Evolutionary conservation across 2,329 filamentous ascomycete species (phyloP).

Genomic region (Oidium heveae): DNA sequence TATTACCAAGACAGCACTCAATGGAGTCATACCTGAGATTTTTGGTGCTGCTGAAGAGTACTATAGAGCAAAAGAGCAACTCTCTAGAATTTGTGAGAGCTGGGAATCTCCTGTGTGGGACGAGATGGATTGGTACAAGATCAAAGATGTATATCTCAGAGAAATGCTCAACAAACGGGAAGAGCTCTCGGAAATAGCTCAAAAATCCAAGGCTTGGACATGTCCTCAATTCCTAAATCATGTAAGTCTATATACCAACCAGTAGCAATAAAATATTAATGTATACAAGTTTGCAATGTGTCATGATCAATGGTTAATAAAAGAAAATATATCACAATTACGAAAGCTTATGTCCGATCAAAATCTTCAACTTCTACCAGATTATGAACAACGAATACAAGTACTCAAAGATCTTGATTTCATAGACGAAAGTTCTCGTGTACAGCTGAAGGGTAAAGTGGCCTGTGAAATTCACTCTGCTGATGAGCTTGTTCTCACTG

Average conservation of each 20-base stretch:
- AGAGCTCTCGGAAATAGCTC: conserved; percentile 34
- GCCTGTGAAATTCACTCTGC: conserved; percentile 96
- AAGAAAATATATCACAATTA: conserved; percentile 72
- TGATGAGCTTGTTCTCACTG: conserved; percentile 85
- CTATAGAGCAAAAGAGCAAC: conserved; percentile 34
- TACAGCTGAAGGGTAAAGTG: conserved; percentile 93
- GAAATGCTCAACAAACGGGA: conserved; percentile 52
- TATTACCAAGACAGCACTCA: conserved; percentile 43
- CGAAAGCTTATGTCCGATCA: conserved; percentile 84
- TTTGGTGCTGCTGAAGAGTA: conserved; percentile 26
- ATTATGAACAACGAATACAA: conserved; percentile 85
- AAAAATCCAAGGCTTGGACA: conserved; percentile 35
- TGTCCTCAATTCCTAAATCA: conserved; percentile 74
- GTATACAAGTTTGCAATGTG: conserved; percentile 63
- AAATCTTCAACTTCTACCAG: conserved; percentile 80
- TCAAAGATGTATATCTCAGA: conserved; percentile 61
- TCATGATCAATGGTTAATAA: conserved; percentile 88
- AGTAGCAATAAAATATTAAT: not conserved
- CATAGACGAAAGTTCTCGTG: conserved; percentile 63
- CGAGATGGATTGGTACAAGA: conserved; percentile 56
- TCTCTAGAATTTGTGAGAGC: conserved; percentile 41
- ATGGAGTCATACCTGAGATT: conserved; percentile 32
- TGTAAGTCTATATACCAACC: conserved; percentile 23
- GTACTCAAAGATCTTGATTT: conserved; percentile 84
- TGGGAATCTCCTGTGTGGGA: conserved; percentile 60